phyloP scores from a whole-genome alignment of 2,329 filamentous ascomycete genomes.

The Phyllosticta paracitricarpa region DNA sequence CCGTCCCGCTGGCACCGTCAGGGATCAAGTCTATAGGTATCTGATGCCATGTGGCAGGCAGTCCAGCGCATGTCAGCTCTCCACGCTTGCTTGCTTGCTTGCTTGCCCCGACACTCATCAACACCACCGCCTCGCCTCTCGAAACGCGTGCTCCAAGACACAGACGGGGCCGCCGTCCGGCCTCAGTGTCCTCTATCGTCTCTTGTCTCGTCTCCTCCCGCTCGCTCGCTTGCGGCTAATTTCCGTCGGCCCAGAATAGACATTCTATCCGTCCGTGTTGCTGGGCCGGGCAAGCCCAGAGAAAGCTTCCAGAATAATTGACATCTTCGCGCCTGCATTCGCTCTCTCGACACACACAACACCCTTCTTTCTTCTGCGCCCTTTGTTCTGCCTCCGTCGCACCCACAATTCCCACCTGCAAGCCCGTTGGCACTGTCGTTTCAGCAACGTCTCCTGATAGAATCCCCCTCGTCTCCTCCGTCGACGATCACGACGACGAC shows the following conservation, averaged over 20 bases:
- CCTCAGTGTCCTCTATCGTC: neutral
- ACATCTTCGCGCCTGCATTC: neutral
- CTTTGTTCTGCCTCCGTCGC: neutral
- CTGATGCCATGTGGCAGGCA: neutral
- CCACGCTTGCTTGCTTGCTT: too few relatives aligned
- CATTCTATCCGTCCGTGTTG: neutral
- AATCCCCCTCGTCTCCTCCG: neutral
- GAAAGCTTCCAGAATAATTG: neutral
- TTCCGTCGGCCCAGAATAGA: neutral
- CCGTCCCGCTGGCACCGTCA: constrained; percentile 2
- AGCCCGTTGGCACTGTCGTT: neutral
- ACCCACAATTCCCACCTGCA: neutral
- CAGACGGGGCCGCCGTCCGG: neutral
- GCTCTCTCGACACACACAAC: neutral
- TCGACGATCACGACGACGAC: too few relatives aligned
- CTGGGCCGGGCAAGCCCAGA: neutral
- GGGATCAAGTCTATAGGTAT: neutral
- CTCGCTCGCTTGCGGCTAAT: neutral
- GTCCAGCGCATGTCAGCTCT: neutral
- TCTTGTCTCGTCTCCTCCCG: neutral
- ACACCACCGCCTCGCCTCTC: neutral
- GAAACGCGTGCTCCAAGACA: neutral
- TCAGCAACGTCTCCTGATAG: neutral
- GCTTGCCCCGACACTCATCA: neutral
- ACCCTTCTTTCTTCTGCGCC: neutral